Evolutionary conservation across 2,329 filamentous ascomycete genomes (phyloP).

Genomic region (Verticillium nonalfalfae): DNA sequence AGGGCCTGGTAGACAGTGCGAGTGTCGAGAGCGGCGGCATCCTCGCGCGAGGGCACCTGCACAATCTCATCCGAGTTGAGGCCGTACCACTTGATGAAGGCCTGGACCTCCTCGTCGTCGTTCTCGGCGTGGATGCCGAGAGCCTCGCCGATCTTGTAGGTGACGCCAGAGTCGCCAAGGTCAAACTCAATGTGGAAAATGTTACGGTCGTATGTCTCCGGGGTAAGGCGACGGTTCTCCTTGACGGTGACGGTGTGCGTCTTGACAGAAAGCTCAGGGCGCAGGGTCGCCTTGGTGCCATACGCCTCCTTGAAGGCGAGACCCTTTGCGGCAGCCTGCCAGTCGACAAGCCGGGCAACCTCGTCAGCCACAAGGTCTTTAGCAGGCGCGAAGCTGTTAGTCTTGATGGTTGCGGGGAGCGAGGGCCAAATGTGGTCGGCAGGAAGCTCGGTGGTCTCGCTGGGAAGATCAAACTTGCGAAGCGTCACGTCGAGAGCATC

Average conservation of each 20-base stretch:
- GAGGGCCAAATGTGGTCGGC: constrained; percentile 44
- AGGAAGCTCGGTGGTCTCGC: constrained; percentile 70
- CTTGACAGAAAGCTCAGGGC: constrained; percentile 81
- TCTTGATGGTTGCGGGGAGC: constrained; percentile 59
- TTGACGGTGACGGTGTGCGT: constrained; percentile 85
- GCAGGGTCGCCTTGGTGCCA: constrained; percentile 63
- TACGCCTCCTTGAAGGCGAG: constrained; percentile 94
- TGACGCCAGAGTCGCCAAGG: constrained; percentile 82
- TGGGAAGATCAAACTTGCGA: constrained; percentile 67
- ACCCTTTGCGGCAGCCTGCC: constrained; percentile 80
- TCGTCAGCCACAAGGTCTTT: constrained; percentile 70
- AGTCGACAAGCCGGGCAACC: constrained; percentile 59
- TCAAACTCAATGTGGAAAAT: constrained; percentile 99
- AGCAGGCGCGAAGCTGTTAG: constrained; percentile 78
- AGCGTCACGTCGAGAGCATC: constrained; percentile 66
- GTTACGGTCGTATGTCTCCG: constrained; percentile 85
- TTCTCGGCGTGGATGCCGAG: constrained; percentile 96
- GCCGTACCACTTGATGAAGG: constrained; percentile 88
- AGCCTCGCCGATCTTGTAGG: constrained; percentile 94
- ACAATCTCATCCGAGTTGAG: constrained; percentile 78
- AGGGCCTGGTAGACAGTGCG: constrained; percentile 91
- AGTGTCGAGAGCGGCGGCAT: constrained; percentile 67
- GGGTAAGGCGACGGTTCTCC: constrained; percentile 92
- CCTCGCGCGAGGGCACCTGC: constrained; percentile 84
- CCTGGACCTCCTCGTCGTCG: constrained; percentile 67